phyloP scores from a whole-genome alignment of 495 filamentous ascomycete species.

The Tuber aestivum region DNA sequence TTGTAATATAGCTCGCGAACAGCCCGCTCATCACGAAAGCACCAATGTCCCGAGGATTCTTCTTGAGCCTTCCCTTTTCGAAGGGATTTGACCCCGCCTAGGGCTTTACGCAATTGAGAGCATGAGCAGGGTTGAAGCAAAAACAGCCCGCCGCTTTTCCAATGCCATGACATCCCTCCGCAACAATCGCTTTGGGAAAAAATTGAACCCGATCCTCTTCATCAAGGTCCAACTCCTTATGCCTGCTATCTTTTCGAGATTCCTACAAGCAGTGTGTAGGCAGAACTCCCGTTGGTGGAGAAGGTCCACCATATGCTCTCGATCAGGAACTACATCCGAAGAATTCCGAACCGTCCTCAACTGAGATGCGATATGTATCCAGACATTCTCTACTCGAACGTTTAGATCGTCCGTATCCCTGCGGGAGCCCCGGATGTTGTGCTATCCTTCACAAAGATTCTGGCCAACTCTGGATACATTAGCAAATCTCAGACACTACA shows the following conservation, averaged over 20 bases:
- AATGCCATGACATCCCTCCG: conserved; percentile 43
- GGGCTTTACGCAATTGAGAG: conserved; percentile 42
- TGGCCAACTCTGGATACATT: no score
- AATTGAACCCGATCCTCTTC: conserved; percentile 17
- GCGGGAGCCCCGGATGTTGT: no score
- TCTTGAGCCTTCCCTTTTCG: conserved; percentile 7
- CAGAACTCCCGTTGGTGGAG: conserved; percentile 43
- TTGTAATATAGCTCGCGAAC: no score
- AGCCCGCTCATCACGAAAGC: not conserved
- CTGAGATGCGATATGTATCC: no score
- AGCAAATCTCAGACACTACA: no score
- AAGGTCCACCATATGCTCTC: conserved; percentile 41
- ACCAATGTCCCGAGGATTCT: conserved; percentile 4
- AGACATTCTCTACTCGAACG: no score
- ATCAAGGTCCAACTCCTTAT: conserved; percentile 9
- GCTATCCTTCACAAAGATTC: no score
- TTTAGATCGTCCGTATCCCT: no score
- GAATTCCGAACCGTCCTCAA: no score
- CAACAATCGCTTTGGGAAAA: conserved; percentile 36
- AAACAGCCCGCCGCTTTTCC: conserved; percentile 45
- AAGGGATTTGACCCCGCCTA: conserved; percentile 39
- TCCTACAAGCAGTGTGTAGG: conserved; percentile 32
- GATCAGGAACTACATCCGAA: conserved; percentile 40
- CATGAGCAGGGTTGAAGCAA: conserved; percentile 47
- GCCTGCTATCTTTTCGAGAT: conserved; percentile 17